Conservation (phyloP, 2,329 filamentous ascomycete species). For the Trichoderma cornu-damae region DNA sequence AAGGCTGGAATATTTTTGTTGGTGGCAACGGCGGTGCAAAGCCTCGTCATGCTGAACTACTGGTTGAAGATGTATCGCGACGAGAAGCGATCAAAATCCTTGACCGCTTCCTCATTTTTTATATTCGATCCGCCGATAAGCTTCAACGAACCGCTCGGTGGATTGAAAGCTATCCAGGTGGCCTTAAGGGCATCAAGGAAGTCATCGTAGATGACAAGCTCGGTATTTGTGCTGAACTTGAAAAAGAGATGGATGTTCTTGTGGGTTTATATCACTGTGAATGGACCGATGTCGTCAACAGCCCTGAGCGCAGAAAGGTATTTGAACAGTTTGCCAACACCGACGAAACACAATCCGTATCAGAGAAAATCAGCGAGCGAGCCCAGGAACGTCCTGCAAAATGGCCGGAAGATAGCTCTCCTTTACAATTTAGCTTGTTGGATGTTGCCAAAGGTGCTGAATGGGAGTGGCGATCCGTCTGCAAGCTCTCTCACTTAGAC, state of each 20-base stretch:
- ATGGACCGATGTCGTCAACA: conserved; percentile 76
- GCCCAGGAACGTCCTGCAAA: conserved; percentile 71
- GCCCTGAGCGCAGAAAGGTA: conserved; percentile 59
- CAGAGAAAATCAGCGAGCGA: conserved; percentile 66
- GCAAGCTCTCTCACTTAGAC: conserved; percentile 64
- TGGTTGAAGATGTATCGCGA: conserved; percentile 80
- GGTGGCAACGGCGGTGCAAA: conserved; percentile 85
- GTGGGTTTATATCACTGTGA: conserved; percentile 85
- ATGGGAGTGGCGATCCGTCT: conserved; percentile 71
- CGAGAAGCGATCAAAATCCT: conserved; percentile 78
- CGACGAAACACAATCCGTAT: conserved; percentile 58
- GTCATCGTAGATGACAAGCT: conserved; percentile 82
- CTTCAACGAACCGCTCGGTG: conserved; percentile 84
- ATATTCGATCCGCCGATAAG: conserved; percentile 87
- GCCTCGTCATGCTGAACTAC: conserved; percentile 72
- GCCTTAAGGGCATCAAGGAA: conserved; percentile 74
- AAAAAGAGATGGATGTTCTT: conserved; percentile 81
- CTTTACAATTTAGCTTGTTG: conserved; percentile 66
- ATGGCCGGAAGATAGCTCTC: conserved; percentile 66
- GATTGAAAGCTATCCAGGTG: conserved; percentile 78
- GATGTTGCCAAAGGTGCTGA: conserved; percentile 52
- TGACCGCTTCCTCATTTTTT: conserved; percentile 87
- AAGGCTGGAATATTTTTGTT: conserved; percentile 90
- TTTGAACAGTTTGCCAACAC: conserved; percentile 87
- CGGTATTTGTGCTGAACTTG: conserved; percentile 76